Base-by-base conservation (phyloP, 225 moss, liverwort and hornwort species). In the Marchantia polymorpha region DNA sequence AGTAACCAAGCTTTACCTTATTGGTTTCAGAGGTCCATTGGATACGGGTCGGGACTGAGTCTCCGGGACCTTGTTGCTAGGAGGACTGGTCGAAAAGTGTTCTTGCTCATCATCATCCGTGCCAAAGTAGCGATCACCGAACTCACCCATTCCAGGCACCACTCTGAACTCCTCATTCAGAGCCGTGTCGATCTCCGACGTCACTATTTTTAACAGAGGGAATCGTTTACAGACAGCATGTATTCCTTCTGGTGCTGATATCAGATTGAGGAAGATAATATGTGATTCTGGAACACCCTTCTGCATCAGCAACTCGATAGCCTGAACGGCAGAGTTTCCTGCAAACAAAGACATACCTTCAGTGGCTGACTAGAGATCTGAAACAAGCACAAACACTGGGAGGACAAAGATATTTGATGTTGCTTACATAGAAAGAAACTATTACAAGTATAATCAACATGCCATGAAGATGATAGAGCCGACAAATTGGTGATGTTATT, bases 61-160 rank as follows among this genome's bases (percentile, higher is more conserved):
- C 26, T 48, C 79, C 64, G 46, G 4, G 39, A 6, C 39, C 79
- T 79, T 82, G 53, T 48, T 60, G 29, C 26, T 25, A 70, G 20
- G 11, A 63, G 50, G 72, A 72, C 17, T 52, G 47, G 63, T 20
- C 52, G 69, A 48, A 73, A 52, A 47, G 54, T 46, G 26, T 20
- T 51, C n/a, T 65, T 68, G 29, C 3, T 79, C 78, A 77, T 91
- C 91, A 74, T 93, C 91, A 79, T 93, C 95, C 75, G 95, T 95
- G 80, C 95, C 95, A 74, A 95, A 95, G 39, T 95, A 95, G 52
- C 95, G 95, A 78, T 95, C 95, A 26, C 95, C 95, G 74, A 95
- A 95, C 75, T 95, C 95, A 65, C 95, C 95, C 95, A 95, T 92
- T 39, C 95, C 95, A 12, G 95, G 95, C 4, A 93, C 84, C 20